These are phyloP conservation scores for Epichloe gansuensis DNA, from an alignment of 2,329 filamentous ascomycete genomes.

Conservation along the genomic window DNA sequence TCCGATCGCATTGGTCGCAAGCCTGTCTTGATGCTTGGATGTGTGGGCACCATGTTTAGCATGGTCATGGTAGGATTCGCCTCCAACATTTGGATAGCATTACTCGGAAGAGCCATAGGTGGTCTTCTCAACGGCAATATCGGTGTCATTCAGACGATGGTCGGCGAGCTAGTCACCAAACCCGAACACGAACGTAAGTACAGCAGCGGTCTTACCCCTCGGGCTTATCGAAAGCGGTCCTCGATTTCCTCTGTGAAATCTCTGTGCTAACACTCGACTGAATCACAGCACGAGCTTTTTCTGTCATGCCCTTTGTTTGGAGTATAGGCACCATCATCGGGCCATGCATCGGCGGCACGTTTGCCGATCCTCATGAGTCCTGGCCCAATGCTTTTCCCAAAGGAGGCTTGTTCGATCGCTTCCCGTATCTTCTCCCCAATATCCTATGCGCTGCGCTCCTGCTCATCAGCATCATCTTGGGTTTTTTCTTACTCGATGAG, in stretches of 20 bases:
- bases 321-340: constrained; percentile 80
- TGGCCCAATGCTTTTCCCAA: constrained; percentile 60
- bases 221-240: too few species aligned
- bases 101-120: constrained; percentile 62
- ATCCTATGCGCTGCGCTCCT: constrained; percentile 68
- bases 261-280: constrained; percentile 8
- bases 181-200: constrained; percentile 74
- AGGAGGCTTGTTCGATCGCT: constrained; percentile 57
- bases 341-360: constrained; percentile 74
- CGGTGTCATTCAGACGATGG: constrained; percentile 85
- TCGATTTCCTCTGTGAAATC: neutral
- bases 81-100: constrained; percentile 69
- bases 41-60: constrained; percentile 68
- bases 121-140: constrained; percentile 86
- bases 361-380: constrained; percentile 63
- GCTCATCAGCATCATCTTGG: constrained; percentile 63
- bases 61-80: constrained; percentile 75
- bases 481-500: constrained; percentile 73
- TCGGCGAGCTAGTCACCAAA: constrained; percentile 71
- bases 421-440: constrained; percentile 84
- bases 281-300: constrained; percentile 60
- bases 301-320: constrained; percentile 93
- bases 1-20: constrained; percentile 77
- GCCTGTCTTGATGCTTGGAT: constrained; percentile 71
- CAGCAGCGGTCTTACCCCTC: neutral